Evolutionary conservation across 352 stramenopile species (phyloP).

Genomic region (Pythium graminicola): DNA sequence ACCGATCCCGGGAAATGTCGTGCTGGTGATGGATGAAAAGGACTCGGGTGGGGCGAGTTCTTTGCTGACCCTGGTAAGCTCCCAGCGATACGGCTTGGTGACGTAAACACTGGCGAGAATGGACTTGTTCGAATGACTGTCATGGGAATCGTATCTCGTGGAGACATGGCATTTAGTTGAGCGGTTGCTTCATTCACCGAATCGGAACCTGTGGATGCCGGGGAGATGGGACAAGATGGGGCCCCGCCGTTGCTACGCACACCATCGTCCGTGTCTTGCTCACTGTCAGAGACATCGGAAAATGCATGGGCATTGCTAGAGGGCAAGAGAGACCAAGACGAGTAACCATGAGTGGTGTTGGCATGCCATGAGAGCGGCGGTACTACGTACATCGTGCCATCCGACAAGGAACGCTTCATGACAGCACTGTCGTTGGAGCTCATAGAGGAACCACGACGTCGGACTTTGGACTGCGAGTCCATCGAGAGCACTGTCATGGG

Average conservation of each 20-base stretch:
- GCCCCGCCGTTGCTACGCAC: background rate
- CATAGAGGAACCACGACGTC: constrained; percentile 34
- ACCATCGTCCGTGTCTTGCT: constrained; percentile 13
- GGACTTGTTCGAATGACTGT: constrained; percentile 10
- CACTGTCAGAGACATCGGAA: constrained; percentile 17
- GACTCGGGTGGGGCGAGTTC: constrained; percentile 12
- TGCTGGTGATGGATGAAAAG: constrained; percentile 8
- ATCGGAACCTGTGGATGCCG: constrained; percentile 18
- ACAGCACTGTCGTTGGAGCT: constrained; percentile 19
- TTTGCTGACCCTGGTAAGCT: background rate
- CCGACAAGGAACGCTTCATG: constrained; percentile 58
- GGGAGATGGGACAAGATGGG: constrained; percentile 24
- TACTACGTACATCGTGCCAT: constrained; percentile 69
- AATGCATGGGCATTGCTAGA: constrained; percentile 13
- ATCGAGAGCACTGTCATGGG: constrained; percentile 24
- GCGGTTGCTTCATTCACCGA: constrained; percentile 23
- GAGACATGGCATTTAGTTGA: constrained; percentile 19
- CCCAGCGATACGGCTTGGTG: constrained; percentile 2
- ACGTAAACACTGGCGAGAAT: constrained; percentile 21
- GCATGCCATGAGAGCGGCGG: too few relatives aligned
- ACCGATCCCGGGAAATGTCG: background rate
- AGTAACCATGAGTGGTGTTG: background rate
- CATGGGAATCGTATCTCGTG: constrained; percentile 14
- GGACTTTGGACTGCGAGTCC: constrained; percentile 49
- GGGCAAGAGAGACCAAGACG: background rate